Evolutionary conservation across 305 asterid species (phyloP).

Genomic region (Fraxinus sp.): DNA sequence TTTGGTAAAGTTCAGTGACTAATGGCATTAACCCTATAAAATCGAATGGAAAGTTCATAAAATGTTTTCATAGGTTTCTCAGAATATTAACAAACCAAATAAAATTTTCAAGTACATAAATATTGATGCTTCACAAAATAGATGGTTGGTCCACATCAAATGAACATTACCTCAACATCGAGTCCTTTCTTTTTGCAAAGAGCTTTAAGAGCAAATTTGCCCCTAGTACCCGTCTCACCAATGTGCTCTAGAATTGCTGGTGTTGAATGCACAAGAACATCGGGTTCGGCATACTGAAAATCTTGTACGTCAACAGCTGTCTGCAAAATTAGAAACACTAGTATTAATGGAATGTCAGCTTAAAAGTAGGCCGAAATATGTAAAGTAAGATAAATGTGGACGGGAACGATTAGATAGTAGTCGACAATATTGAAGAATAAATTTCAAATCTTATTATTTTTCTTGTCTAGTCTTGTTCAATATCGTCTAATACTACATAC

Average conservation of each 20-base stretch:
- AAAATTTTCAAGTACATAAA: neutral
- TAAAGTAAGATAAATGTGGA: slow-evolving; percentile 1
- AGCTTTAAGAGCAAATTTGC: slow-evolving; percentile 61
- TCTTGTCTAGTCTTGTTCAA: neutral
- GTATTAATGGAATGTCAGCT: slow-evolving; percentile 8
- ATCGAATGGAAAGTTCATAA: neutral
- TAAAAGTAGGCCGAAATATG: slow-evolving; percentile 3
- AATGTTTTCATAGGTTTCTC: neutral
- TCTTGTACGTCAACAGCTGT: slow-evolving; percentile 54
- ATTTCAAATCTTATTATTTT: no score
- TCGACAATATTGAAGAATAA: neutral
- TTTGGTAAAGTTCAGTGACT: no score
- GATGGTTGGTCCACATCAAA: neutral
- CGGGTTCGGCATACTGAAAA: slow-evolving; percentile 78
- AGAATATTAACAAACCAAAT: neutral
- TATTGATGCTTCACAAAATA: neutral
- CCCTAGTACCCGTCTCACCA: slow-evolving; percentile 41
- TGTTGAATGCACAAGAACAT: slow-evolving; percentile 62
- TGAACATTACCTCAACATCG: slow-evolving; percentile 53
- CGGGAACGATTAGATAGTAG: neutral
- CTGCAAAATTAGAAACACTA: slow-evolving; percentile 36
- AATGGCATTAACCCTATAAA: no score
- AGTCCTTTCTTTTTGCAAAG: slow-evolving; percentile 83
- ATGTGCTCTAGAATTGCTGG: slow-evolving; percentile 55
- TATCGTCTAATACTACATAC: neutral